Conservation (phyloP, 2,329 filamentous ascomycete species). For the Furcasterigmium furcatum region DNA sequence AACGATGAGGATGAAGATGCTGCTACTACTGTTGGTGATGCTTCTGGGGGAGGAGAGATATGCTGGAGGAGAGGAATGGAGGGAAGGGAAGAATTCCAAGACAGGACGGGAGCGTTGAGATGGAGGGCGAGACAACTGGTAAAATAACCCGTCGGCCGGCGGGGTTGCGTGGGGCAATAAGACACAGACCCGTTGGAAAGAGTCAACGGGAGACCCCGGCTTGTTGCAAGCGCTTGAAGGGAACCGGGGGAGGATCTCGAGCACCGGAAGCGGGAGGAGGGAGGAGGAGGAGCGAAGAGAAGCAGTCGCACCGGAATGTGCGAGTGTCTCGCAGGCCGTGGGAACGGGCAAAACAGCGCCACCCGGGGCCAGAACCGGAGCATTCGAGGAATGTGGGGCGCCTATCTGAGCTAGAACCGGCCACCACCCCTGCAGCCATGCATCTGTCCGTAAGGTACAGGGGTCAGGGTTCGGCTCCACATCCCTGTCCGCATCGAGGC, state of each 20-base stretch:
- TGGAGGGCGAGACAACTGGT: neutral
- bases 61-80: constrained; percentile 7
- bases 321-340: constrained; percentile 1
- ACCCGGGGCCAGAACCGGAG: constrained; percentile 1
- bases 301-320: constrained; percentile 3
- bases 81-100: constrained; percentile 2
- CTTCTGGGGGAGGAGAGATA: neutral
- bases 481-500: neutral
- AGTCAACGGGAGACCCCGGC: too few relatives aligned
- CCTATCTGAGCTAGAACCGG: neutral
- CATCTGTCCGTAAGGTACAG: constrained; percentile 1
- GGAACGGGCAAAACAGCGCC: neutral
- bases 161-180: too few relatives aligned
- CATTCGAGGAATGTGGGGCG: neutral
- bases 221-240: constrained; percentile 8
- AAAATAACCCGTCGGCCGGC: neutral
- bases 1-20: neutral
- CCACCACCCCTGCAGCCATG: neutral
- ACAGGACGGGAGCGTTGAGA: neutral
- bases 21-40: neutral
- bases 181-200: too few relatives aligned
- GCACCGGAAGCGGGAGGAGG: constrained; percentile 5
- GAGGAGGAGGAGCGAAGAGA: constrained; percentile 9
- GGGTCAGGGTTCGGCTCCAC: neutral
- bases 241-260: constrained; percentile 1